These are phyloP conservation scores for Arthromyces matolae DNA, from an alignment of 768 basidiomycete genomes.

Conservation along the genomic window DNA sequence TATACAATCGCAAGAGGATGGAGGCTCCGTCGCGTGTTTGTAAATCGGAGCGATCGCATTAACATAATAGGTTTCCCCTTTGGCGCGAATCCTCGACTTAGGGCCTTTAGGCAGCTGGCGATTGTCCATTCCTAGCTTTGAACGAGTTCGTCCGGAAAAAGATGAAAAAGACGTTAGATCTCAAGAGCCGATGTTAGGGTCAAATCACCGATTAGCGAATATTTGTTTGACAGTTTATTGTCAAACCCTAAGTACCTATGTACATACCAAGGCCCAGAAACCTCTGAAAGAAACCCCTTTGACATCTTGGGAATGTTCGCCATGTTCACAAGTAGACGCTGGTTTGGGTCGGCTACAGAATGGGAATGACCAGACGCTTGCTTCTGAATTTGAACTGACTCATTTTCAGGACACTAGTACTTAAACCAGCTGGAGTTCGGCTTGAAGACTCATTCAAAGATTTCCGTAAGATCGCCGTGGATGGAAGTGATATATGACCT, in stretches of 20 bases:
- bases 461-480: constrained; percentile 23
- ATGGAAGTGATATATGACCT: constrained; percentile 2
- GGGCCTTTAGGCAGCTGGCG: constrained; percentile 10
- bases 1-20: constrained; percentile 24
- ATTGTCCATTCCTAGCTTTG: constrained; percentile 16
- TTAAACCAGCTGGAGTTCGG: constrained; percentile 18
- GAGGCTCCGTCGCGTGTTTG: constrained; percentile 20
- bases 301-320: constrained; percentile 27
- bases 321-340: constrained; percentile 19
- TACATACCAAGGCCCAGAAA: constrained; percentile 14
- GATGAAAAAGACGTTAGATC: constrained; percentile 24
- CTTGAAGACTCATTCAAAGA: constrained; percentile 20
- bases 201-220: constrained; percentile 33
- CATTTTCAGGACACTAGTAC: constrained; percentile 21
- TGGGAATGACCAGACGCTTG: too few relatives aligned
- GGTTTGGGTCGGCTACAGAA: constrained; percentile 16
- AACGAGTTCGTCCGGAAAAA: constrained; percentile 15
- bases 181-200: constrained; percentile 25
- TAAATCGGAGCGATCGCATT: constrained; percentile 25
- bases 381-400: constrained; percentile 13
- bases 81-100: constrained; percentile 27
- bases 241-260: constrained; percentile 18
- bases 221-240: constrained; percentile 24
- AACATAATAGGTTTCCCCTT: constrained; percentile 23
- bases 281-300: constrained; percentile 25